Evolutionary conservation across 2,329 filamentous ascomycete species (phyloP), one percentile per base, ranked within the genome.

Genomic region (Colletotrichum sp.): DNA sequence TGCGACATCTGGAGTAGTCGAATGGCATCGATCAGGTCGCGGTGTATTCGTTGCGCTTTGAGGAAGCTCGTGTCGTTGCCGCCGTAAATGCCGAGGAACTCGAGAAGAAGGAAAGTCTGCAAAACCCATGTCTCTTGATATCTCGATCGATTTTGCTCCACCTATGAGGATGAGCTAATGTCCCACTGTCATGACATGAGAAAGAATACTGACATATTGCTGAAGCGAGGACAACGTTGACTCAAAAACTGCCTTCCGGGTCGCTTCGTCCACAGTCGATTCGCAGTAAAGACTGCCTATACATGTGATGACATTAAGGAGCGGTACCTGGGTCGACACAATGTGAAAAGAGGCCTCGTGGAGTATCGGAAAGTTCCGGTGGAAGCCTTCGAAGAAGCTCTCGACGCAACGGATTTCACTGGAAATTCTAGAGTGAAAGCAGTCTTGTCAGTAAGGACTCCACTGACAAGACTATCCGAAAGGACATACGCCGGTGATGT

Each of bases 101-200:
- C 70, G 34, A 72, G 70, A 1, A 72, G 70, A 16, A 72, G 34
- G 16, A 72, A 72, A 8, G 64, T 72, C 28, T 72, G 70, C 6
- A 72, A 63, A 8, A 72, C 70, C 70, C 70, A 72, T 18, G 52
- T 72, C 28, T 72, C 70, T 62, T 72, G 70, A 52, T 72, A 72
- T 26, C 70, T 64, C 12, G 70, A 72, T 18, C 70, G 70, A 5
- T 69, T 72, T 68, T 72, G 52, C 2, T 72, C 63, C 10, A 72
- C 70, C 70, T 72, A 8, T n/a, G 16, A 5, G 13, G 21, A 9
- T n/a, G 0, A 52, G 44, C 10, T 13, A 4, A 8, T 52, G 44
- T 13, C 1, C n/a, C 10, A 21, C 12, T 0, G 3, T 13, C 2
- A 52, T 3, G 44, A n/a, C n/a, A n/a, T n/a, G n/a, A 24, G 21